Percentiles rank a stretch among this genome's conserved stretches.
Conservation (phyloP, 2,329 filamentous ascomycete species). For the Xylaria hypoxylon region DNA sequence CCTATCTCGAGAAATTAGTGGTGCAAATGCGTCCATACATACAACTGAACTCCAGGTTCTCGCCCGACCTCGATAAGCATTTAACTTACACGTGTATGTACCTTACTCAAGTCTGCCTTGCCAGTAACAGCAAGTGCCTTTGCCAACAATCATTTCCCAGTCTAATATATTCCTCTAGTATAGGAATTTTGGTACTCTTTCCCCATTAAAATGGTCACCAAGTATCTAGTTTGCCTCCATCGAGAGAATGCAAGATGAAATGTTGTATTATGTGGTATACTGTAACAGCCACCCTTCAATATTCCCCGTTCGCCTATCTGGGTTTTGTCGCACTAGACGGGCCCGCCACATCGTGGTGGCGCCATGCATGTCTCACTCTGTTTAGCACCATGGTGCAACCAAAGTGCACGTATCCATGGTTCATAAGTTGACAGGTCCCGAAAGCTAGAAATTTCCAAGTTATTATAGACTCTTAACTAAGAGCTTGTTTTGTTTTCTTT, state of each 20-base stretch:
- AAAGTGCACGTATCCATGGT: constrained; percentile 13
- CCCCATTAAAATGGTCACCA: background rate
- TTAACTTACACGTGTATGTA: background rate
- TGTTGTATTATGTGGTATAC: background rate
- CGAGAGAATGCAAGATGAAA: background rate
- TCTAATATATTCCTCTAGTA: no score
- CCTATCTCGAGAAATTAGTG: constrained; percentile 20
- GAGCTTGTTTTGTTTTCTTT: background rate
- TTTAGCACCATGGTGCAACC: constrained; percentile 26
- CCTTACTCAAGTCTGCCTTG: constrained; percentile 30
- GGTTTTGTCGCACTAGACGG: constrained; percentile 49
- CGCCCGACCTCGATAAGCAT: background rate
- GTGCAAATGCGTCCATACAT: constrained; percentile 31
- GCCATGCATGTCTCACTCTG: constrained; percentile 51
- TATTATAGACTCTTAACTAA: background rate
- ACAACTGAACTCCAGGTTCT: background rate
- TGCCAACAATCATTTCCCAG: constrained; percentile 14
- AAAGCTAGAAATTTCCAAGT: constrained; percentile 11
- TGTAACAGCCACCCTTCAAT: background rate
- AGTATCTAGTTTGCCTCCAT: background rate
- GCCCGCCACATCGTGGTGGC: constrained; percentile 44
- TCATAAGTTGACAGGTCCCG: constrained; percentile 9
- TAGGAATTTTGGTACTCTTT: no score
- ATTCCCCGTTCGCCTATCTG: constrained; percentile 20
- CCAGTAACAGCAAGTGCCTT: background rate